These are phyloP conservation scores for Hebeloma cylindrosporum DNA, from an alignment of 768 basidiomycete species.

Conservation along the genomic window DNA sequence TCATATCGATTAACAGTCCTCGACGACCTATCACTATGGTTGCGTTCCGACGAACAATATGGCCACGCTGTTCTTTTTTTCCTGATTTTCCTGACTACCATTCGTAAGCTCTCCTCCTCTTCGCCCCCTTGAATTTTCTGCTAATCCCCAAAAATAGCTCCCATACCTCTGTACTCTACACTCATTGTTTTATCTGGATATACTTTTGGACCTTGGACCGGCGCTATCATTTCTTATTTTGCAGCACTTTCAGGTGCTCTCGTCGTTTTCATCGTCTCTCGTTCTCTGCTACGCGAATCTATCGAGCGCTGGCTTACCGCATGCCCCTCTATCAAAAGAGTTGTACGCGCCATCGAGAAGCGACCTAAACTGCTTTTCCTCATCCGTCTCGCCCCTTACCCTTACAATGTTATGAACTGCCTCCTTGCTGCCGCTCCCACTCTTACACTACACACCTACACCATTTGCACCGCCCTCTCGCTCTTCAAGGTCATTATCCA, in stretches of 20 bases:
- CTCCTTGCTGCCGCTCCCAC: slow-evolving; percentile 86
- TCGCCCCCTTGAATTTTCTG: not conserved
- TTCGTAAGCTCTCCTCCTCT: slow-evolving; percentile 56
- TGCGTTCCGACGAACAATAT: slow-evolving; percentile 66
- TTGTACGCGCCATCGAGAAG: slow-evolving; percentile 84
- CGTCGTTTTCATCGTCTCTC: slow-evolving; percentile 78
- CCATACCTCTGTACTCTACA: slow-evolving; percentile 90
- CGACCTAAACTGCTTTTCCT: slow-evolving; percentile 87
- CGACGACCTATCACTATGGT: slow-evolving; percentile 77
- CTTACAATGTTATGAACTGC: slow-evolving; percentile 94
- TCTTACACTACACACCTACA: slow-evolving; percentile 77
- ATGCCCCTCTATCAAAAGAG: slow-evolving; percentile 71
- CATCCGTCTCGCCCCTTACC: slow-evolving; percentile 89
- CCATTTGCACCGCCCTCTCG: slow-evolving; percentile 76
- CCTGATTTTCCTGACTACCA: slow-evolving; percentile 84
- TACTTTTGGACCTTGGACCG: slow-evolving; percentile 82
- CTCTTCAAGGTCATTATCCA: slow-evolving; percentile 91
- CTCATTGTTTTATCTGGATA: slow-evolving; percentile 91
- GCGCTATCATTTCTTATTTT: slow-evolving; percentile 83
- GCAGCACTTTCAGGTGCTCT: slow-evolving; percentile 86
- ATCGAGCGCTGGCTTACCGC: slow-evolving; percentile 75
- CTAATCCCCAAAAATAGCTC: slow-evolving; percentile 49
- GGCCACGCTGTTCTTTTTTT: slow-evolving; percentile 80
- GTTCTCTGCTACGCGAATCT: slow-evolving; percentile 65
- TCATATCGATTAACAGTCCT: slow-evolving; percentile 49